Evolutionary conservation across 495 filamentous ascomycete species (phyloP).

Genomic region (Hypoxylon fragiforme): DNA sequence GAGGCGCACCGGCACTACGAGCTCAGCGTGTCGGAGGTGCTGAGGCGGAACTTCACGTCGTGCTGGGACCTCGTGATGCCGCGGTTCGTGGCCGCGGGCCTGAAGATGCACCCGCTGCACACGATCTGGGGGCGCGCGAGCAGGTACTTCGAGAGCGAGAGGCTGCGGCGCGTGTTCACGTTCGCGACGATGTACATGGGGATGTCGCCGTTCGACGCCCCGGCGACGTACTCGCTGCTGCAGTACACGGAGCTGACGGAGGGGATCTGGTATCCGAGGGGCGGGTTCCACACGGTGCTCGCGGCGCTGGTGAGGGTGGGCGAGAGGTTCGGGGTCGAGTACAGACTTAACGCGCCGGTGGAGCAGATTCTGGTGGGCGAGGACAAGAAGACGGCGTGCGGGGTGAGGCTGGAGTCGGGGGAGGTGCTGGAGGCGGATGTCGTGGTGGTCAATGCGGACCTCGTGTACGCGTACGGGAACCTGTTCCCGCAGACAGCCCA

Average conservation of each 20-base stretch:
- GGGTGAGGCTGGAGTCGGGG: constrained; percentile 57
- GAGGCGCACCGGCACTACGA: constrained; percentile 70
- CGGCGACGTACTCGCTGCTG: constrained; percentile 69
- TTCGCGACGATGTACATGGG: constrained; percentile 81
- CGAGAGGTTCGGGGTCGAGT: constrained; percentile 58
- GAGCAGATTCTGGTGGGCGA: constrained; percentile 48
- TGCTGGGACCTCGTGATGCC: constrained; percentile 55
- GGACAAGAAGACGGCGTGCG: constrained; percentile 52
- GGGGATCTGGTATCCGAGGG: constrained; percentile 73
- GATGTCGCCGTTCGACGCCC: constrained; percentile 73
- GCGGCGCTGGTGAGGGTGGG: constrained; percentile 60
- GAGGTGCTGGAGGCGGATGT: constrained; percentile 60
- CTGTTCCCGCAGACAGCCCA: constrained; percentile 51
- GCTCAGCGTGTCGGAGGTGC: constrained; percentile 60
- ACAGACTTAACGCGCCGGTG: constrained; percentile 58
- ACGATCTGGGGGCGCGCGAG: constrained; percentile 62
- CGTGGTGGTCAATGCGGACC: constrained; percentile 68
- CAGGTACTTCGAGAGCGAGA: constrained; percentile 67
- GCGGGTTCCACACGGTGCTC: constrained; percentile 66
- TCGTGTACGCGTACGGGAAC: constrained; percentile 71
- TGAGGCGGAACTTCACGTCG: constrained; percentile 63
- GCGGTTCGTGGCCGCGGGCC: constrained; percentile 53
- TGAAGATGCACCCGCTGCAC: constrained; percentile 65
- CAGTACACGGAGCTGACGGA: constrained; percentile 74
- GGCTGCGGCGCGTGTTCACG: constrained; percentile 67